Conservation (phyloP, 257 asterid species). For the Orobanche coerulescens region DNA sequence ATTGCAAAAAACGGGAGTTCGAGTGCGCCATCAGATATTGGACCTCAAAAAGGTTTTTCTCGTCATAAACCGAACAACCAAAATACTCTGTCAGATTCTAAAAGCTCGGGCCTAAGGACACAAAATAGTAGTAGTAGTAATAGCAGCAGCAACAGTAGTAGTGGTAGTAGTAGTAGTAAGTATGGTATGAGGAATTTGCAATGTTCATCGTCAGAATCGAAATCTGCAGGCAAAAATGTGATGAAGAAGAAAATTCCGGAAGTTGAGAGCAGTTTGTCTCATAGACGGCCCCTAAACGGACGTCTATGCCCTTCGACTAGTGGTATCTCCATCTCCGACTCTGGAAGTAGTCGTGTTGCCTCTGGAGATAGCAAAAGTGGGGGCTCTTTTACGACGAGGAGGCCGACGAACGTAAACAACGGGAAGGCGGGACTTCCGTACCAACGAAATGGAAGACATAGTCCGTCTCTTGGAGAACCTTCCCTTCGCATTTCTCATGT, state of each 20-base stretch:
- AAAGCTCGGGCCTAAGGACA: slow-evolving; percentile 24
- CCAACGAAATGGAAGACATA: slow-evolving; percentile 28
- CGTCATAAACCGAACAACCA: slow-evolving; percentile 25
- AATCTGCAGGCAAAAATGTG: slow-evolving; percentile 27
- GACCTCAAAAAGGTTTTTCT: slow-evolving; percentile 27
- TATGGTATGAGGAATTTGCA: slow-evolving; percentile 35
- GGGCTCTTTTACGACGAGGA: slow-evolving; percentile 39
- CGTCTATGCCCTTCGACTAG: slow-evolving; percentile 24
- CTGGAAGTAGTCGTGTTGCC: slow-evolving; percentile 29
- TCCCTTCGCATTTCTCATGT: slow-evolving; percentile 27
- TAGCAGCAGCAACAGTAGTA: slow-evolving; percentile 20
- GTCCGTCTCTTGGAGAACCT: slow-evolving; percentile 32
- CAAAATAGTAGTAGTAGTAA: slow-evolving; percentile 27
- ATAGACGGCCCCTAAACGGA: slow-evolving; percentile 33
- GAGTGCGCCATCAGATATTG: slow-evolving; percentile 25
- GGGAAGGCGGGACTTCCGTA: slow-evolving; percentile 29
- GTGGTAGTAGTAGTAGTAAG: slow-evolving; percentile 18
- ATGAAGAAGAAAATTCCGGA: slow-evolving; percentile 40
- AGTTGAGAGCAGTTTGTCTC: slow-evolving; percentile 44
- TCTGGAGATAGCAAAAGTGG: slow-evolving; percentile 26
- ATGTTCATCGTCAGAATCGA: slow-evolving; percentile 31
- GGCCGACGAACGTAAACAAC: slow-evolving; percentile 29
- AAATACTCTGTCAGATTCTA: slow-evolving; percentile 28
- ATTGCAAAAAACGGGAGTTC: slow-evolving; percentile 33
- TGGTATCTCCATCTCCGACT: slow-evolving; percentile 38